A percentile compares a stretch with the other conserved stretches of the same genome.
These are phyloP conservation scores for Erysimum cheiranthoides DNA, from an alignment of 345 rosid species.

Conservation along the genomic window DNA sequence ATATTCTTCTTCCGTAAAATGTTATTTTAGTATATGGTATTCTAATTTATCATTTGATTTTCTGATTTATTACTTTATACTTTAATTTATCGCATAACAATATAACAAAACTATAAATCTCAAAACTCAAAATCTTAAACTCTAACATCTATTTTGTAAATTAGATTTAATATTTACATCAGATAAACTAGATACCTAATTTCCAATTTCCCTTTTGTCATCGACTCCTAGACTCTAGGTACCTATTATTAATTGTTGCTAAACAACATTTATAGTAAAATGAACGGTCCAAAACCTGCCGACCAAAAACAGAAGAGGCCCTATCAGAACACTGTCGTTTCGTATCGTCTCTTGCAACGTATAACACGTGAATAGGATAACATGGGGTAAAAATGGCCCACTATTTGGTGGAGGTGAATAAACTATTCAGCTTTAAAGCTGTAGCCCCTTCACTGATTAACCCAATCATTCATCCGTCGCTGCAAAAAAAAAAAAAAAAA, in stretches of 20 bases:
- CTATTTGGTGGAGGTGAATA: not conserved
- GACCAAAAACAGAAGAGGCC: not conserved
- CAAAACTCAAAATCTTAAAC: too few relatives aligned
- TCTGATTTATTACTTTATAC: too few relatives aligned
- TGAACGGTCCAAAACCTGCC: constrained; percentile 18
- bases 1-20: too few relatives aligned
- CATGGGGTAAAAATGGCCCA: constrained; percentile 7
- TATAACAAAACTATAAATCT: too few relatives aligned
- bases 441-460: constrained; percentile 6
- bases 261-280: not conserved
- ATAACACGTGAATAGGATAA: constrained; percentile 32
- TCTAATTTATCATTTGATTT: too few relatives aligned
- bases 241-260: not conserved
- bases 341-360: not conserved
- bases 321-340: not conserved
- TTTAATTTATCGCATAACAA: too few relatives aligned
- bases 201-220: not conserved
- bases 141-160: too few relatives aligned
- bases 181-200: too few relatives aligned
- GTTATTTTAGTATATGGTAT: too few relatives aligned
- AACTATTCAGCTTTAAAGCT: not conserved
- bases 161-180: too few relatives aligned
- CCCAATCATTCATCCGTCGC: constrained; percentile 9
- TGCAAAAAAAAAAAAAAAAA: not conserved
- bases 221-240: too few relatives aligned